phyloP scores from a whole-genome alignment of 2,329 filamentous ascomycete species.

The Cercospora beticola region DNA sequence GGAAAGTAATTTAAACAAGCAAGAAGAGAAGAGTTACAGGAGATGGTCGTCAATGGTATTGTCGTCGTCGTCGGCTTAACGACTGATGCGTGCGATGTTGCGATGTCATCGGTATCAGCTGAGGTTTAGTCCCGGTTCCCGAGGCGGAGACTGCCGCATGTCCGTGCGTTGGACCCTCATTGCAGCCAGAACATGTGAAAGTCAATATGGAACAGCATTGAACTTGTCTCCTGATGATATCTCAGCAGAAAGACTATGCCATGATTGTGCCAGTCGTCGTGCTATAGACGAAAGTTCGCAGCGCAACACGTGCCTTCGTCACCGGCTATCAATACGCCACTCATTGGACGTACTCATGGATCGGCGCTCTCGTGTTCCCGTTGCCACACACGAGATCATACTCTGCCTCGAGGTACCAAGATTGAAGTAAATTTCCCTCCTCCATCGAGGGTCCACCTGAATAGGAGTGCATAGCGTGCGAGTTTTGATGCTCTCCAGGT shows the following conservation, averaged over 20 bases:
- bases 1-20: neutral
- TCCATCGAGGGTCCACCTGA: neutral
- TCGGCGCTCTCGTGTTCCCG: neutral
- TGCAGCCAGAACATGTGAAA: neutral
- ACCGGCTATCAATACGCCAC: neutral
- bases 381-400: neutral
- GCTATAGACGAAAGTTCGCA: neutral
- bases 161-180: neutral
- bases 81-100: neutral
- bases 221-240: neutral
- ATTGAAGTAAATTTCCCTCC: neutral
- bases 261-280: neutral
- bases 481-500: neutral
- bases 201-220: neutral
- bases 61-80: neutral
- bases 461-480: neutral
- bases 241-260: neutral
- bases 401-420: neutral
- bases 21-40: neutral
- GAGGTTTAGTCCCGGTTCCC: neutral
- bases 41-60: slow-evolving; percentile 5
- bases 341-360: neutral
- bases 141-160: neutral
- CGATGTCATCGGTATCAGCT: slow-evolving; percentile 3
- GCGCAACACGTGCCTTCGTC: neutral